These are phyloP conservation scores for Acacia confusa DNA, from an alignment of 306 rosid species.

Conservation along the genomic window DNA sequence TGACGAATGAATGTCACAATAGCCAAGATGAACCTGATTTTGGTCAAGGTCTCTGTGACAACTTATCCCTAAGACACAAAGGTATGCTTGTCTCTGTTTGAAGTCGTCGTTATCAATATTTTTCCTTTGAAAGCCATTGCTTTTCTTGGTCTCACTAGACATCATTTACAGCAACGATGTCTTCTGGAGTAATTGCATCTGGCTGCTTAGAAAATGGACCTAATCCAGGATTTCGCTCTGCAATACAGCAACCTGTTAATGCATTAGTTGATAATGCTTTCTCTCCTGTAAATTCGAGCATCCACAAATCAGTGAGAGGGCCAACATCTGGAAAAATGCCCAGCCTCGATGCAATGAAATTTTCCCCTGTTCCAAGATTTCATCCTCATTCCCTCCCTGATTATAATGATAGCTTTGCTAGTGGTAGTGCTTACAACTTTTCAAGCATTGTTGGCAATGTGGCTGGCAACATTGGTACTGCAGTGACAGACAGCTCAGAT, in stretches of 20 bases:
- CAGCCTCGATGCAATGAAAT: slow-evolving; percentile 46
- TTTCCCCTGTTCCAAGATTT: slow-evolving; percentile 47
- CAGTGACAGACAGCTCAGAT: slow-evolving; percentile 49
- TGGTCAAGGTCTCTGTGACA: slow-evolving; percentile 49
- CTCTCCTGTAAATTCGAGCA: slow-evolving; percentile 45
- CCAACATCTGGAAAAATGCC: slow-evolving; percentile 41
- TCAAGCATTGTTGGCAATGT: slow-evolving; percentile 37
- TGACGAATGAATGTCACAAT: slow-evolving; percentile 49
- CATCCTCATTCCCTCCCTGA: slow-evolving; percentile 75
- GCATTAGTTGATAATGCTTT: slow-evolving; percentile 49
- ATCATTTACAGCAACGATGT: slow-evolving; percentile 36
- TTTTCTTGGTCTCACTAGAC: slow-evolving; percentile 28
- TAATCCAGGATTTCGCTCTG: slow-evolving; percentile 53
- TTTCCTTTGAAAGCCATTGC: slow-evolving; percentile 9
- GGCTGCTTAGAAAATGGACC: slow-evolving; percentile 46
- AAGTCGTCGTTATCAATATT: slow-evolving; percentile 5
- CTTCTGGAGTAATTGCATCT: slow-evolving; percentile 50
- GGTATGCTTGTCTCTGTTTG: slow-evolving; percentile 41
- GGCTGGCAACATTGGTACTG: slow-evolving; percentile 42
- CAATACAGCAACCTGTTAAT: slow-evolving; percentile 40
- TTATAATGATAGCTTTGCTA: slow-evolving; percentile 52
- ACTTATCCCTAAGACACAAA: slow-evolving; percentile 38
- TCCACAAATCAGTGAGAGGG: slow-evolving; percentile 47
- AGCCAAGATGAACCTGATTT: slow-evolving; percentile 52
- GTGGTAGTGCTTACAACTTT: slow-evolving; percentile 47